Percentiles rank a stretch among this genome's conserved stretches.
These are phyloP conservation scores for Suhomyces faveliae DNA, from an alignment of 805 yeast species.

Conservation along the genomic window DNA sequence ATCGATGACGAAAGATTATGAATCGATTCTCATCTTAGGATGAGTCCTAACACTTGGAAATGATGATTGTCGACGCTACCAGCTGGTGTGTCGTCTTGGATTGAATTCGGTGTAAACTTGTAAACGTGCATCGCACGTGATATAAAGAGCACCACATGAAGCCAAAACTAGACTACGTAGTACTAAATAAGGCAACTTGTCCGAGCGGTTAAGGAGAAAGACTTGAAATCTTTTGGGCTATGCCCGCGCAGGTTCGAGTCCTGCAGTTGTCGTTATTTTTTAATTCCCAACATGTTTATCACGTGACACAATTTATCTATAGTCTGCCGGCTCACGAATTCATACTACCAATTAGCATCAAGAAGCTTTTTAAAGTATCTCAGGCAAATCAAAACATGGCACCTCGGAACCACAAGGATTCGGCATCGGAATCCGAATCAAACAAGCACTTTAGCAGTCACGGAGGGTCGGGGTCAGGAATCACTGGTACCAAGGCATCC, in stretches of 20 bases:
- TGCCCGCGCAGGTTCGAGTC: conserved; percentile 18
- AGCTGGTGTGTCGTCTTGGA: too few species aligned
- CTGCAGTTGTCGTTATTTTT: conserved; percentile 16
- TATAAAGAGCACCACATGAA: too few species aligned
- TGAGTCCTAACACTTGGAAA: too few species aligned
- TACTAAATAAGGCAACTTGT: conserved; percentile 11
- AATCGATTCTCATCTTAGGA: too few species aligned
- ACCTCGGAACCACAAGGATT: conserved; percentile 27
- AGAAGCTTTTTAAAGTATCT: not conserved
- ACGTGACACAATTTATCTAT: not conserved
- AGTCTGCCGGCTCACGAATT: too few species aligned
- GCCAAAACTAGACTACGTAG: not conserved
- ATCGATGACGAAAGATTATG: too few species aligned
- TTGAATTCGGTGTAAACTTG: too few species aligned
- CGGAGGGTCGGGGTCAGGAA: conserved; percentile 10
- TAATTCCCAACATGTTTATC: not conserved
- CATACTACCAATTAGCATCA: not conserved
- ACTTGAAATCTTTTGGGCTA: conserved; percentile 18
- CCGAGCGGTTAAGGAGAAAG: conserved; percentile 19
- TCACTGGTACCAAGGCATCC: conserved; percentile 36
- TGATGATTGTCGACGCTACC: too few species aligned
- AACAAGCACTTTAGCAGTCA: conserved; percentile 8
- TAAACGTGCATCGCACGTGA: too few species aligned
- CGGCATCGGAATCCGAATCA: conserved; percentile 37
- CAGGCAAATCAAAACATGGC: not conserved